phyloP scores from a whole-genome alignment of 768 basidiomycete species.

The Suillus hirtellus region DNA sequence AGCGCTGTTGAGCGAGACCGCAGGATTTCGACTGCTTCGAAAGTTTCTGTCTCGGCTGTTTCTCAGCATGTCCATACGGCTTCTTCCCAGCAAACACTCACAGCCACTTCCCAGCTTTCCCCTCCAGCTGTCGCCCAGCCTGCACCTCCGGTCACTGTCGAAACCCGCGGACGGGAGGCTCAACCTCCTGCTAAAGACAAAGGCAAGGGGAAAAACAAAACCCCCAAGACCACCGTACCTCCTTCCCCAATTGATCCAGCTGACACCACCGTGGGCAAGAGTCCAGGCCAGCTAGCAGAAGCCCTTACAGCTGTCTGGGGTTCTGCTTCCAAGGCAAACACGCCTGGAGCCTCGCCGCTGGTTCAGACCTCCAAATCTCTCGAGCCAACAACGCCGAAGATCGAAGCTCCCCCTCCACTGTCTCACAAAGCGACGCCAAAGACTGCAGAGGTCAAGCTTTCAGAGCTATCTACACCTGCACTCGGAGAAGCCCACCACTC shows the following conservation, averaged over 20 bases:
- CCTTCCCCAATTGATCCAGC: slow-evolving; percentile 34
- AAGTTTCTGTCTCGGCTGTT: slow-evolving; percentile 42
- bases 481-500: slow-evolving; percentile 15
- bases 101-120: not conserved
- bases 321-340: slow-evolving; percentile 27
- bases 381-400: slow-evolving; percentile 21
- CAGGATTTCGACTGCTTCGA: slow-evolving; percentile 25
- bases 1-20: slow-evolving; percentile 28
- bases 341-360: slow-evolving; percentile 31
- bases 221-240: slow-evolving; percentile 24
- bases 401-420: slow-evolving; percentile 16
- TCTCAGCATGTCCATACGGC: slow-evolving; percentile 1
- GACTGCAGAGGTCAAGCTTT: slow-evolving; percentile 14
- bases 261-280: slow-evolving; percentile 39
- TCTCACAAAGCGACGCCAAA: slow-evolving; percentile 10
- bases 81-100: slow-evolving; percentile 20
- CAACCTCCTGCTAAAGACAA: slow-evolving; percentile 26
- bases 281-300: slow-evolving; percentile 41
- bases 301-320: slow-evolving; percentile 54
- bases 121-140: not conserved
- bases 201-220: slow-evolving; percentile 18
- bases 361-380: slow-evolving; percentile 26
- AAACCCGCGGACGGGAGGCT: slow-evolving; percentile 16
- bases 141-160: not conserved
- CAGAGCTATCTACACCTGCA: slow-evolving; percentile 14